phyloP scores from a whole-genome alignment of 2,329 filamentous ascomycete genomes.

The Claviceps citrina region DNA sequence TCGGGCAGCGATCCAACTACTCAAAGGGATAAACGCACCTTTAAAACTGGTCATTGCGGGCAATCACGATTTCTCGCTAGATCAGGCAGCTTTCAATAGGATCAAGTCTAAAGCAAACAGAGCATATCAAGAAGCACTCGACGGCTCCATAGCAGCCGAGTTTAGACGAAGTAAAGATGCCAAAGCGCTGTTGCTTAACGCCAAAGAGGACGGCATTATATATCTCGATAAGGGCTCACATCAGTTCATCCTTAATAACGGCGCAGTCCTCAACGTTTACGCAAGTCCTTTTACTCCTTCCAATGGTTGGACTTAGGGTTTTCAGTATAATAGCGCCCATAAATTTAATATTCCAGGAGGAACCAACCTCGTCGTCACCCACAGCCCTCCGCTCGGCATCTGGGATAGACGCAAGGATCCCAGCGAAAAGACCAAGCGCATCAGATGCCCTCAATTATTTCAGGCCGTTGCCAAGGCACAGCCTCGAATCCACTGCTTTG shows the following conservation, averaged over 20 bases:
- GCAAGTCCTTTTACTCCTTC: slow-evolving; percentile 39
- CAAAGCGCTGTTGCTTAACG: too few species aligned
- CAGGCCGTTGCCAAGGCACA: slow-evolving; percentile 26
- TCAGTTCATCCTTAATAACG: slow-evolving; percentile 31
- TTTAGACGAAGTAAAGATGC: too few species aligned
- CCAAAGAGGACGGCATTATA: slow-evolving; percentile 27
- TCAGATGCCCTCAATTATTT: slow-evolving; percentile 31
- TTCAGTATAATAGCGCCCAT: slow-evolving; percentile 31
- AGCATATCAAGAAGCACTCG: too few species aligned
- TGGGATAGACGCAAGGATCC: slow-evolving; percentile 21
- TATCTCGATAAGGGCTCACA: slow-evolving; percentile 35
- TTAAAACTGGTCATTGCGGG: slow-evolving; percentile 40
- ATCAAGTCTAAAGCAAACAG: too few species aligned
- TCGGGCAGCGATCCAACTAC: slow-evolving; percentile 23
- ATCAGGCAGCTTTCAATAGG: slow-evolving; percentile 13
- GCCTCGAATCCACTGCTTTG: slow-evolving; percentile 39
- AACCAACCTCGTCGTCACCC: slow-evolving; percentile 36
- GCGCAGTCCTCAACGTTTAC: slow-evolving; percentile 32
- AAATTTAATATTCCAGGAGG: slow-evolving; percentile 19
- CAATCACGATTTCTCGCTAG: slow-evolving; percentile 36
- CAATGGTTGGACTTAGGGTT: slow-evolving; percentile 31
- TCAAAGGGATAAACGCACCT: slow-evolving; percentile 28
- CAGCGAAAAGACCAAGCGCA: slow-evolving; percentile 11
- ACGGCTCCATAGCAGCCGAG: too few species aligned
- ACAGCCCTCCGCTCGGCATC: slow-evolving; percentile 38